Evolutionary conservation across 495 filamentous ascomycete genomes (phyloP).

Genomic region (Rhizodiscina lignyota): DNA sequence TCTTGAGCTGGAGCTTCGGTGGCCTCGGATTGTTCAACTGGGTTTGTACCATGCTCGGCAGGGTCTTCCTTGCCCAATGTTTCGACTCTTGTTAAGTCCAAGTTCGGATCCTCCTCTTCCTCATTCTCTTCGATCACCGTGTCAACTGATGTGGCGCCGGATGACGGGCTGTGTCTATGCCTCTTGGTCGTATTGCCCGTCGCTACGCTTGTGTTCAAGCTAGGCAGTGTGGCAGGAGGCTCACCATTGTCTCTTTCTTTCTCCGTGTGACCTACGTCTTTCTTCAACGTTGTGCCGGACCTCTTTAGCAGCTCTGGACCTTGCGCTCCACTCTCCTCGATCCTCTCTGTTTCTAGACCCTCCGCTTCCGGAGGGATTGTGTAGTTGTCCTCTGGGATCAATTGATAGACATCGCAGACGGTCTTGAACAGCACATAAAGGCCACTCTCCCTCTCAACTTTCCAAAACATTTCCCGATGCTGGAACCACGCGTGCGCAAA

Average conservation of each 20-base stretch:
- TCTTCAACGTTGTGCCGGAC: too few relatives aligned
- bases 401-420: constrained; percentile 75
- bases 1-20: not conserved
- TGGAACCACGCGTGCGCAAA: constrained; percentile 99
- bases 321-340: constrained; percentile 6
- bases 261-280: too few relatives aligned
- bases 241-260: too few relatives aligned
- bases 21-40: not conserved
- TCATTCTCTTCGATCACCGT: constrained; percentile 16
- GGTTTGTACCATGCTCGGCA: not conserved
- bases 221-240: not conserved
- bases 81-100: too few relatives aligned
- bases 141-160: constrained; percentile 6
- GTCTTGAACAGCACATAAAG: constrained; percentile 94
- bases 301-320: too few relatives aligned
- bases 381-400: constrained; percentile 86
- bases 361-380: constrained; percentile 90
- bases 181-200: constrained; percentile 10
- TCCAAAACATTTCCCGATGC: constrained; percentile 89
- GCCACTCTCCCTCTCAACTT: constrained; percentile 73
- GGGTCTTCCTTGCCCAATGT: too few relatives aligned
- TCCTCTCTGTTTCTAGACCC: constrained; percentile 31
- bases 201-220: constrained; percentile 2
- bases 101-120: constrained; percentile 10
- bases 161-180: constrained; percentile 11